Conservation (phyloP, 2,329 filamentous ascomycete species). For the Teratosphaeria nubilosa region DNA sequence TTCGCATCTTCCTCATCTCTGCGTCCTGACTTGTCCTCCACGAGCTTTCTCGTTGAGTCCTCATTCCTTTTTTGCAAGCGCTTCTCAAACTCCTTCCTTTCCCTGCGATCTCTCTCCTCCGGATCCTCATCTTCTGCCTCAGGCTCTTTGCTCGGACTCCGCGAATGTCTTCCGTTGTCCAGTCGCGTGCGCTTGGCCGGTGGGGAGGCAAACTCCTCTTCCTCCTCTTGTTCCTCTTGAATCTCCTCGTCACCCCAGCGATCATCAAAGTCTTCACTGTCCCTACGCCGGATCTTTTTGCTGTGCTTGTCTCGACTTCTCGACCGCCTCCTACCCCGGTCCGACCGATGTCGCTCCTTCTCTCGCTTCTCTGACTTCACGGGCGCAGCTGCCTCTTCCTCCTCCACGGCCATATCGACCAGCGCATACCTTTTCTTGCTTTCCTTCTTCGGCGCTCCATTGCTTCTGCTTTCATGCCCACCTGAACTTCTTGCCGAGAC, state of each 20-base stretch:
- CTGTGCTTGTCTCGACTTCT: slow-evolving; percentile 30
- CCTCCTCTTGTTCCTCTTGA: slow-evolving; percentile 40
- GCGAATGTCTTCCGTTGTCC: slow-evolving; percentile 42
- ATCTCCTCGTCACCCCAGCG: slow-evolving; percentile 72
- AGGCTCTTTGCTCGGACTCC: slow-evolving; percentile 10
- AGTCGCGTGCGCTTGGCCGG: slow-evolving; percentile 61
- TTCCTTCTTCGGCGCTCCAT: slow-evolving; percentile 16
- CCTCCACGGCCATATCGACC: slow-evolving; percentile 44
- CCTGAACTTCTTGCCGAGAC: slow-evolving; percentile 16
- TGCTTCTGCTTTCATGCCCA: slow-evolving; percentile 15
- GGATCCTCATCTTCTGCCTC: slow-evolving; percentile 22
- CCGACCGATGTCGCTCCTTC: slow-evolving; percentile 29
- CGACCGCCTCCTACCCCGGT: slow-evolving; percentile 26
- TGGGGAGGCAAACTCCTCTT: slow-evolving; percentile 56
- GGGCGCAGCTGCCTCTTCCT: slow-evolving; percentile 18
- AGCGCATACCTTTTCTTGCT: slow-evolving; percentile 43
- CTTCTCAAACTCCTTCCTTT: slow-evolving; percentile 71
- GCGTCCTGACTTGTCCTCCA: slow-evolving; percentile 46
- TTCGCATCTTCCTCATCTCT: slow-evolving; percentile 40
- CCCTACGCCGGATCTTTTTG: slow-evolving; percentile 43
- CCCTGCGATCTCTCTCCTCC: slow-evolving; percentile 54
- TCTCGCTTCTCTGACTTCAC: slow-evolving; percentile 12
- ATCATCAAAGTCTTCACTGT: slow-evolving; percentile 56
- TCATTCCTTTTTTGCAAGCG: slow-evolving; percentile 63
- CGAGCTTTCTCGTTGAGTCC: slow-evolving; percentile 57